A percentile compares a stretch with the other conserved stretches of the same genome.
Conservation (phyloP, 805 yeast species). For the Metschnikowia hibisci region DNA sequence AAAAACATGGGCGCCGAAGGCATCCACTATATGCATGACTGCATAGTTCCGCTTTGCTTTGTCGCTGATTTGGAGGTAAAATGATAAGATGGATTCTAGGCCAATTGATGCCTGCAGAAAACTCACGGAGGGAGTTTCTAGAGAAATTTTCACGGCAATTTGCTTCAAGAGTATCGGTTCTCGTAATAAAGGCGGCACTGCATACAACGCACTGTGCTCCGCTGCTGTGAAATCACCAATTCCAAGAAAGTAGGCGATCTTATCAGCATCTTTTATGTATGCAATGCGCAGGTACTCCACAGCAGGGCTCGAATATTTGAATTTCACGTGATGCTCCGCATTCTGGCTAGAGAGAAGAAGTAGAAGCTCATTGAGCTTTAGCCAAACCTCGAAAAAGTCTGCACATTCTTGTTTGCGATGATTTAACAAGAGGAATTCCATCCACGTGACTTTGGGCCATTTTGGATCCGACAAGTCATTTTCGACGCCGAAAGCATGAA, state of each 20-base stretch:
- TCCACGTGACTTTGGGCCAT: slow-evolving; percentile 40
- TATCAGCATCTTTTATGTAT: not conserved
- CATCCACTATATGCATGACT: slow-evolving; percentile 27
- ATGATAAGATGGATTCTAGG: slow-evolving; percentile 18
- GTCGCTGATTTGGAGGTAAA: slow-evolving; percentile 17
- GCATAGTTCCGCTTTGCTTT: slow-evolving; percentile 14
- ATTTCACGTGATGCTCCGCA: not conserved
- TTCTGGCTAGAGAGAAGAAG: slow-evolving; percentile 5
- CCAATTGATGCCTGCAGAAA: slow-evolving; percentile 4
- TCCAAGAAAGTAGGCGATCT: slow-evolving; percentile 13
- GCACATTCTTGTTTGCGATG: slow-evolving; percentile 26
- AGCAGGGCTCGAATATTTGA: not conserved
- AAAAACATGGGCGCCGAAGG: slow-evolving; percentile 21
- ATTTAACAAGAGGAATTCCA: slow-evolving; percentile 29
- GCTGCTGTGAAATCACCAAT: slow-evolving; percentile 32
- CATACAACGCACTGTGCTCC: slow-evolving; percentile 26
- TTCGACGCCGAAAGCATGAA: slow-evolving; percentile 27
- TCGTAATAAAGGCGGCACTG: slow-evolving; percentile 22
- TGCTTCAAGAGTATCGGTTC: slow-evolving; percentile 16
- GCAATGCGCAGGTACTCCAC: not conserved
- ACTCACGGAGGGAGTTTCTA: not conserved
- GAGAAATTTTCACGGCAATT: not conserved
- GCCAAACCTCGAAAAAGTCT: slow-evolving; percentile 25
- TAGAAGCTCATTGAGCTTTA: slow-evolving; percentile 34
- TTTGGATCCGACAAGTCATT: slow-evolving; percentile 24